Conservation (phyloP, 805 yeast genomes). For the Sungouiozyma ichnusensis region DNA sequence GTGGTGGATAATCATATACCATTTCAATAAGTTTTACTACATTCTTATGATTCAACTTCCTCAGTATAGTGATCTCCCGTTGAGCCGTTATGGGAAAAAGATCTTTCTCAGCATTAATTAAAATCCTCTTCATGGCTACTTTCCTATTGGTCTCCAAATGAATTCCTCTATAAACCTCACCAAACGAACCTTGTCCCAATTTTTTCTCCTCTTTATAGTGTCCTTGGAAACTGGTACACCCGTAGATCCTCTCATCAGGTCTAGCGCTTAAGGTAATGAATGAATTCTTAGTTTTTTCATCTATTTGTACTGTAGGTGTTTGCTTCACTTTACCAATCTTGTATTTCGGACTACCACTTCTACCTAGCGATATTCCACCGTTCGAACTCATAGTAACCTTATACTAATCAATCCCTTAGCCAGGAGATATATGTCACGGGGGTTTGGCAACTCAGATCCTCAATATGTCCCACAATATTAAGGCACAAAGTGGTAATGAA, state of each 20-base stretch:
- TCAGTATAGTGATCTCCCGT: slow-evolving; percentile 79
- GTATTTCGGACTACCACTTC: slow-evolving; percentile 12
- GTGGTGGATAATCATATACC: slow-evolving; percentile 43
- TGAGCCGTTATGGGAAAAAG: slow-evolving; percentile 92
- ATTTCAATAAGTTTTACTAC: slow-evolving; percentile 71
- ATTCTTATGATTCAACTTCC: slow-evolving; percentile 56
- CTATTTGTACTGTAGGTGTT: slow-evolving; percentile 23
- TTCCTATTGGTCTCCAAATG: slow-evolving; percentile 37
- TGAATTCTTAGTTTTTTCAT: slow-evolving; percentile 18
- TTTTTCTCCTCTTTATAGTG: slow-evolving; percentile 32
- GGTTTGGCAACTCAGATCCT: no score
- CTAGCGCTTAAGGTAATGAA: slow-evolving; percentile 20
- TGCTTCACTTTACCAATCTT: slow-evolving; percentile 29
- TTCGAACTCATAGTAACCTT: background rate
- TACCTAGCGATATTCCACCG: background rate
- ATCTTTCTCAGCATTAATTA: slow-evolving; percentile 38
- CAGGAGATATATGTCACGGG: no score
- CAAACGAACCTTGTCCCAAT: slow-evolving; percentile 81
- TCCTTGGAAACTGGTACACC: slow-evolving; percentile 22
- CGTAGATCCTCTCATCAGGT: slow-evolving; percentile 22
- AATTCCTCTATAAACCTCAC: slow-evolving; percentile 75
- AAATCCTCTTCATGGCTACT: slow-evolving; percentile 81
- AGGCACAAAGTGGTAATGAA: no score
- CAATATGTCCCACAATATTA: no score
- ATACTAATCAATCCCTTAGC: background rate